Conservation (phyloP, 495 filamentous ascomycete genomes). For the Neurospora cerealis region DNA sequence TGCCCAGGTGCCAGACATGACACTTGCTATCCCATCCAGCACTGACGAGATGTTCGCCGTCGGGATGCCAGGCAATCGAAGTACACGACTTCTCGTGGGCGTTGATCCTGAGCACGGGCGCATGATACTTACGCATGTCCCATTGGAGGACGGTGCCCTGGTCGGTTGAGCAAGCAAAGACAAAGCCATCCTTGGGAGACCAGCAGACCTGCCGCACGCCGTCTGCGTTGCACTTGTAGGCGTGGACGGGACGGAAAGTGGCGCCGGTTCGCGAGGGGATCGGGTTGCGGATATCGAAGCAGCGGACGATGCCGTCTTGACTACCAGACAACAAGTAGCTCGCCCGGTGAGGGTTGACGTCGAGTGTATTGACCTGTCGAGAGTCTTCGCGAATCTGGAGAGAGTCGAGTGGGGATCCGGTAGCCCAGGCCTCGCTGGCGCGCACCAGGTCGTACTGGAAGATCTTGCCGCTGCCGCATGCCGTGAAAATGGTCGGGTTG, state of each 20-base stretch:
- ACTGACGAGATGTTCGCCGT: slow-evolving; percentile 81
- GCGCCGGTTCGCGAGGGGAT: slow-evolving; percentile 27
- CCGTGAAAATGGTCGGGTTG: slow-evolving; percentile 60
- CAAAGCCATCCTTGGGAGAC: slow-evolving; percentile 73
- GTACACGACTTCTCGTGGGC: slow-evolving; percentile 72
- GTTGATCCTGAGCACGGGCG: slow-evolving; percentile 57
- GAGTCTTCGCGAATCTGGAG: slow-evolving; percentile 67
- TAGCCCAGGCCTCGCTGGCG: slow-evolving; percentile 16
- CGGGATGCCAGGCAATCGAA: slow-evolving; percentile 90
- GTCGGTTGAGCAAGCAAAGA: slow-evolving; percentile 88
- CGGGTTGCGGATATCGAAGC: slow-evolving; percentile 39
- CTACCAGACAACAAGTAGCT: slow-evolving; percentile 77
- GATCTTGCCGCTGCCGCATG: slow-evolving; percentile 77
- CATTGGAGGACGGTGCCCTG: slow-evolving; percentile 59
- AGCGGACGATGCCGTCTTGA: slow-evolving; percentile 81
- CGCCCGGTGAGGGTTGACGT: slow-evolving; percentile 75
- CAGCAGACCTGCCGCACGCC: slow-evolving; percentile 80
- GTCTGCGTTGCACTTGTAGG: slow-evolving; percentile 51
- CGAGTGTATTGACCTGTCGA: slow-evolving; percentile 84
- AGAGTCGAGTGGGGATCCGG: slow-evolving; percentile 54
- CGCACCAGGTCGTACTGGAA: slow-evolving; percentile 76
- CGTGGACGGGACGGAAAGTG: slow-evolving; percentile 32
- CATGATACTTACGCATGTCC: slow-evolving; percentile 37
- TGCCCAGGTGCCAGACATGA: slow-evolving; percentile 85
- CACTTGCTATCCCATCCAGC: slow-evolving; percentile 75